Base-by-base conservation (phyloP, 257 asterid species). In the Solanum peruvianum region DNA sequence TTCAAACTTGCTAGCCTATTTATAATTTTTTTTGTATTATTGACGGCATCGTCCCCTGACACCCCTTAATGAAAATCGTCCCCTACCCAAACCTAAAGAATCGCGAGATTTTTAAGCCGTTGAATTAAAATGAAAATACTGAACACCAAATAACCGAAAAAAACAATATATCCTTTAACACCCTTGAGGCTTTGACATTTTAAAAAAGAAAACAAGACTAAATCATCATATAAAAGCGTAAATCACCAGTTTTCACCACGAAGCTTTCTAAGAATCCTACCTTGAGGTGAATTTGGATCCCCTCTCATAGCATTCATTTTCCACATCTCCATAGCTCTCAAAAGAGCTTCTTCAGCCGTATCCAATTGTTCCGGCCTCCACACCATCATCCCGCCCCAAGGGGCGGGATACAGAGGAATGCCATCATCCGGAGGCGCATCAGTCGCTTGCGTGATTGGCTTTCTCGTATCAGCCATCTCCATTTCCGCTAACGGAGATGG, bases 241-340 rank as follows among this genome's bases (percentile, higher is more conserved):
- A 29, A n/a, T 64, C 72, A 69, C 98, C 98, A 94, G 76, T 91
- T 7, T 64, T 95, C 98, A 3, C 98, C 93, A 2, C 95, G 95
- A 67, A 96, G 94, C 72, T 87, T 67, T 27, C 99, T 88, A 1
- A 95, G 95, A 15, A 96, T 91, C 88, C 94, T 90, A 7, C 98
- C 98, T 44, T 95, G 99, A 0, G 99, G 98, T 5, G 98, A 95
- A 85, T 95, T 92, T 4, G 98, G 98, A 67, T 96, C 98, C 2
- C 99, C 99, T 64, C 98, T 90, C 87, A 45, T 45, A 7, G 96
- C 96, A 35, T 91, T 94, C 89, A 35, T 11, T 85, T 75, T 86
- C 83, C 93, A 95, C 27, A 94, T 90, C 93, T 93, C 94, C 89
- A 56, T 75, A 52, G 98, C 98, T 75, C 97, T 75, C 13, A 89